Base-by-base conservation (phyloP, 495 filamentous ascomycete species). In the Paragyromitra xinjiangensis region DNA sequence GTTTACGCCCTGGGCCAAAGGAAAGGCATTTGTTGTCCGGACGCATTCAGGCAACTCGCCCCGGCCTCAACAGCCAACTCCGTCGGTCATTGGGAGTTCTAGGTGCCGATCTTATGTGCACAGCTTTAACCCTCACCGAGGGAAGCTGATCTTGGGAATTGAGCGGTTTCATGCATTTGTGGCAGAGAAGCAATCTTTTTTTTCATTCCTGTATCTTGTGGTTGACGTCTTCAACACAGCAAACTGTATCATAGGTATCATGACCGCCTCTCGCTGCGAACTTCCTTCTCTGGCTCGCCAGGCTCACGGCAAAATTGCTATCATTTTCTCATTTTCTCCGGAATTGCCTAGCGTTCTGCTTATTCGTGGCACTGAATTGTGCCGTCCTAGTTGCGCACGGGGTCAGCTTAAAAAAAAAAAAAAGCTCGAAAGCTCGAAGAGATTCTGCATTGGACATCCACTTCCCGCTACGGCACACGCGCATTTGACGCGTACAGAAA, bases 381-480 rank as follows among this genome's bases (percentile, higher is more conserved):
- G 62, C 71, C 51, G 70, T 58, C 50, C 29, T 40, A 34, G n/a
- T 48, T 14, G 56, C 6, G 45, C 69, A 48, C 45, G 58, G 48
- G 29, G 34, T 40, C 55, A 56, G 56, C 56, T 29, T 22, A 19
- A 75, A 16, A 69, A 63, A 70, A 44, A 22, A 69, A 51, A 55
- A 69, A 51, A n/a, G 59, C 59, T 63, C 59, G 26, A 68, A 12
- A 29, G 40, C 39, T 39, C 61, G 39, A 42, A 44, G 16, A 50
- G 40, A 61, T 77, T 77, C 73, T 64, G 58, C 58, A 64, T 71
- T 67, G 56, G 66, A 76, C 24, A 45, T 76, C 45, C 69, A 51
- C 68, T 45, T 74, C 64, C 71, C 51, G 61, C 61, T 73, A 77
- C 69, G 68, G 48, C 59, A 45, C 59, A 75, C 73, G 40, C 71